These are phyloP conservation scores for Aphanomyces cochlioides DNA, from an alignment of 352 stramenopile species.

Conservation along the genomic window DNA sequence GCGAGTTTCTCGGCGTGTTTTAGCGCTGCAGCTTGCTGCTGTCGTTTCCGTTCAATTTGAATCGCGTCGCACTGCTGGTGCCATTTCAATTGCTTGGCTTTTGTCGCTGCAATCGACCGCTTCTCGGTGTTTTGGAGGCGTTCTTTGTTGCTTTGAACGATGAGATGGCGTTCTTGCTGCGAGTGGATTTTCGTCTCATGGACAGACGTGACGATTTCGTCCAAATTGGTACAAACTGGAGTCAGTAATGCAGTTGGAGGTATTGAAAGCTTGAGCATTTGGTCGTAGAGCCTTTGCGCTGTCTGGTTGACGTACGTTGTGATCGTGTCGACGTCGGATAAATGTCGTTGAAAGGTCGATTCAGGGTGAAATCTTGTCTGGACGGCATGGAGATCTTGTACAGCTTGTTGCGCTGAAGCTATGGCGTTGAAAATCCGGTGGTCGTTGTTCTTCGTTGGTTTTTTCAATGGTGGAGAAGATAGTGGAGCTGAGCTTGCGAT, in stretches of 20 bases:
- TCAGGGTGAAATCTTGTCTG: conserved; percentile 5
- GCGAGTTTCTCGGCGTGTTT: neutral
- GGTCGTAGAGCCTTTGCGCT: conserved; percentile 11
- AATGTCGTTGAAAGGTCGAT: neutral
- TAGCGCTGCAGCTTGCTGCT: neutral
- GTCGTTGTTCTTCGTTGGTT: conserved; percentile 13
- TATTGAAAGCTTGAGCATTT: neutral
- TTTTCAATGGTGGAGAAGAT: neutral
- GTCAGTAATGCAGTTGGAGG: neutral
- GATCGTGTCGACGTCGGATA: conserved; percentile 26
- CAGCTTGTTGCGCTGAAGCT: conserved; percentile 11
- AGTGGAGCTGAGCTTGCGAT: neutral
- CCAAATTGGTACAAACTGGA: neutral
- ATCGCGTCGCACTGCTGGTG: conserved; percentile 8
- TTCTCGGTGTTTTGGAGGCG: neutral
- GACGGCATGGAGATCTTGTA: neutral
- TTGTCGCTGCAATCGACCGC: neutral
- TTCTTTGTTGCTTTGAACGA: conserved; percentile 6
- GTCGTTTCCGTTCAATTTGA: neutral
- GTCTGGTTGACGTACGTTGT: conserved; percentile 24
- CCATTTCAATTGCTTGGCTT: conserved; percentile 5
- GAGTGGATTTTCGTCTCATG: neutral
- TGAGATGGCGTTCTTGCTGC: neutral
- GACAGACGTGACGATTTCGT: conserved; percentile 5
- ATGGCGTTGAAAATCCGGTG: conserved; percentile 10